These are phyloP conservation scores for Beauveria varroae DNA, from an alignment of 2,329 filamentous ascomycete genomes.

Conservation along the genomic window DNA sequence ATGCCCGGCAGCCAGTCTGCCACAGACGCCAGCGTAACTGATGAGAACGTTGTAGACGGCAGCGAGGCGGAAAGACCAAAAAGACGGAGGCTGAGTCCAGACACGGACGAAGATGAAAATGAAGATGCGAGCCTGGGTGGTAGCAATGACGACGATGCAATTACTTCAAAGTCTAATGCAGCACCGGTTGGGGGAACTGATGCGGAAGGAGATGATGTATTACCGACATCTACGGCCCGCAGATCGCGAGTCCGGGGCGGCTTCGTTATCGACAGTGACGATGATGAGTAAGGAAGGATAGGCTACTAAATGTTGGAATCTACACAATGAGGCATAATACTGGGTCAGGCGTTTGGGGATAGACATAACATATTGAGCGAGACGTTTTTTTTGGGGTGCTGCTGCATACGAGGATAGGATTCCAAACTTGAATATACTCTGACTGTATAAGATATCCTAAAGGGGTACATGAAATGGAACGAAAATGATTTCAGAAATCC, in stretches of 20 bases:
- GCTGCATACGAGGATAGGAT: neutral
- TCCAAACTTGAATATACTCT: neutral
- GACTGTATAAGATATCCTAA: neutral
- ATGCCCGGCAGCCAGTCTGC: slow-evolving; percentile 19
- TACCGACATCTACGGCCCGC: slow-evolving; percentile 27
- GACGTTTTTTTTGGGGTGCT: neutral
- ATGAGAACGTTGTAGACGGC: slow-evolving; percentile 22
- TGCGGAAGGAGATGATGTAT: slow-evolving; percentile 33
- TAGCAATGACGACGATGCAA: slow-evolving; percentile 15
- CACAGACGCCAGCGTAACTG: slow-evolving; percentile 19
- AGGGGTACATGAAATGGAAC: neutral
- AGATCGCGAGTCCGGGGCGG: slow-evolving; percentile 42
- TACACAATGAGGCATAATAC: neutral
- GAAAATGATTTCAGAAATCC: neutral
- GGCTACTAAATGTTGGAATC: too few species aligned
- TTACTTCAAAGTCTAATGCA: slow-evolving; percentile 13
- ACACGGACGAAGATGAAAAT: slow-evolving; percentile 19
- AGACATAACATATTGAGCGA: neutral
- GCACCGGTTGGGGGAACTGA: slow-evolving; percentile 15
- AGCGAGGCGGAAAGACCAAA: slow-evolving; percentile 30
- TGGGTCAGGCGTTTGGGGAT: neutral
- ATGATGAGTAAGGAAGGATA: slow-evolving; percentile 36
- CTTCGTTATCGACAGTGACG: slow-evolving; percentile 53
- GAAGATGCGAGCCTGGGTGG: slow-evolving; percentile 21
- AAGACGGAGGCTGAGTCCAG: slow-evolving; percentile 27